Percentiles rank a stretch among this genome's conserved stretches.
These are phyloP conservation scores for Camelina laxa DNA, from an alignment of 345 rosid genomes.

Conservation along the genomic window DNA sequence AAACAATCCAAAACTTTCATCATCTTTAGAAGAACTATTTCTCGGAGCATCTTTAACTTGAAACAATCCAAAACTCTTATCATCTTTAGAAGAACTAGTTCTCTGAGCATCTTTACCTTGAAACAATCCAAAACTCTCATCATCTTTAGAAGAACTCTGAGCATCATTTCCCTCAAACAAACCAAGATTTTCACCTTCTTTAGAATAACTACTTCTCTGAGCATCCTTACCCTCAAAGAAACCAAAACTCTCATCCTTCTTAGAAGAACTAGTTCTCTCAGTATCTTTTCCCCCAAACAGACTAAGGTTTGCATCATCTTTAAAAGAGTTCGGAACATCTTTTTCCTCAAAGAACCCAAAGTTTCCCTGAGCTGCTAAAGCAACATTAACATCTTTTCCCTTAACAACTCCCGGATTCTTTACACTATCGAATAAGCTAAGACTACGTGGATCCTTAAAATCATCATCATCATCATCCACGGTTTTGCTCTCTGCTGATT, in stretches of 20 bases:
- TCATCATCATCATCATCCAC: conserved; percentile 46
- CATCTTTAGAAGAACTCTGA: conserved; percentile 6
- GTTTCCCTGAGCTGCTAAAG: conserved; percentile 35
- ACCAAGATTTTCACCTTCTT: conserved; percentile 31
- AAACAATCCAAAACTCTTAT: conserved; percentile 42
- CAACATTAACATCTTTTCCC: conserved; percentile 10
- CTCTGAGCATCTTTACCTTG: conserved; percentile 18
- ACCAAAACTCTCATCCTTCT: conserved; percentile 38
- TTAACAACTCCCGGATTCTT: conserved; percentile 41
- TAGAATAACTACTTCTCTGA: conserved; percentile 36
- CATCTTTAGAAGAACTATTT: conserved; percentile 32
- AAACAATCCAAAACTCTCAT: conserved; percentile 37
- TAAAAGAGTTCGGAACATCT: neutral
- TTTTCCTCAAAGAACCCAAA: conserved; percentile 46
- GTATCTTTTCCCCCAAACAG: conserved; percentile 18
- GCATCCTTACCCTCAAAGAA: conserved; percentile 39
- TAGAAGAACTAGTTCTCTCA: conserved; percentile 19
- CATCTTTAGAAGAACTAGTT: conserved; percentile 19
- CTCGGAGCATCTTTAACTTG: conserved; percentile 24
- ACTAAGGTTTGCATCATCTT: conserved; percentile 32
- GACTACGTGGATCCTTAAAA: conserved; percentile 43
- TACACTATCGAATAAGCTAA: conserved; percentile 53
- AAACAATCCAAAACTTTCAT: conserved; percentile 45
- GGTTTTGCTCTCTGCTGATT: conserved; percentile 7
- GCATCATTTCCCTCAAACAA: conserved; percentile 46